Conservation (phyloP, 78 protist genomes). For the Neovahlkampfia damariscottae region DNA sequence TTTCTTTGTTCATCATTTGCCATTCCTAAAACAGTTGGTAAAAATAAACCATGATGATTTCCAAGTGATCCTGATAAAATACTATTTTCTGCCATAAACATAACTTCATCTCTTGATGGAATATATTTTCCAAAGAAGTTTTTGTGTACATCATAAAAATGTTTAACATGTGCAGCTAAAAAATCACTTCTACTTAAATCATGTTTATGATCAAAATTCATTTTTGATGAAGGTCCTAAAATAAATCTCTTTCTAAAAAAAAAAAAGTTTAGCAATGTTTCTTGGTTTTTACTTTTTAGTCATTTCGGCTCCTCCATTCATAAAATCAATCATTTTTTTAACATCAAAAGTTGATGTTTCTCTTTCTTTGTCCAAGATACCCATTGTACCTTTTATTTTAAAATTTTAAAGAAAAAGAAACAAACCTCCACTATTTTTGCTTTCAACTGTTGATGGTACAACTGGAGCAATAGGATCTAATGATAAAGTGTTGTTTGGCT, state of each 20-base stretch:
- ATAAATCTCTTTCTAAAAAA: neutral
- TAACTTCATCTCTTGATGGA: slow-evolving; percentile 13
- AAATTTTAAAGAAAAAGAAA: too few relatives aligned
- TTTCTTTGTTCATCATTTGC: neutral
- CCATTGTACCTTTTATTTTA: too few relatives aligned
- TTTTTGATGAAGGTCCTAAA: neutral
- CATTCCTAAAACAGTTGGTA: slow-evolving; percentile 10
- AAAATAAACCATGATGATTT: slow-evolving; percentile 20
- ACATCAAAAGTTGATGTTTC: slow-evolving; percentile 15
- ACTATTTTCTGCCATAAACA: slow-evolving; percentile 3
- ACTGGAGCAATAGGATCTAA: too few relatives aligned
- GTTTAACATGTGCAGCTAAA: neutral
- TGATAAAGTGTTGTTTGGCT: too few relatives aligned
- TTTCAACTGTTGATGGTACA: too few relatives aligned
- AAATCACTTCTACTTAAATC: neutral
- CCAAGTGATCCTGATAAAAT: neutral
- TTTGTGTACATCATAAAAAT: neutral
- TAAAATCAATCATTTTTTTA: slow-evolving; percentile 2
- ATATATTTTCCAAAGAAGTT: neutral
- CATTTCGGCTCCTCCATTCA: slow-evolving; percentile 21
- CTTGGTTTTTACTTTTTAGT: neutral
- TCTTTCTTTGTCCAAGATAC: slow-evolving; percentile 17
- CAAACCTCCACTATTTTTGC: too few relatives aligned
- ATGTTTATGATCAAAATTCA: neutral
- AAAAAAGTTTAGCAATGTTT: slow-evolving; percentile 5